Base-by-base conservation (phyloP, 2,329 filamentous ascomycete species). In the Diaporthe eres region DNA sequence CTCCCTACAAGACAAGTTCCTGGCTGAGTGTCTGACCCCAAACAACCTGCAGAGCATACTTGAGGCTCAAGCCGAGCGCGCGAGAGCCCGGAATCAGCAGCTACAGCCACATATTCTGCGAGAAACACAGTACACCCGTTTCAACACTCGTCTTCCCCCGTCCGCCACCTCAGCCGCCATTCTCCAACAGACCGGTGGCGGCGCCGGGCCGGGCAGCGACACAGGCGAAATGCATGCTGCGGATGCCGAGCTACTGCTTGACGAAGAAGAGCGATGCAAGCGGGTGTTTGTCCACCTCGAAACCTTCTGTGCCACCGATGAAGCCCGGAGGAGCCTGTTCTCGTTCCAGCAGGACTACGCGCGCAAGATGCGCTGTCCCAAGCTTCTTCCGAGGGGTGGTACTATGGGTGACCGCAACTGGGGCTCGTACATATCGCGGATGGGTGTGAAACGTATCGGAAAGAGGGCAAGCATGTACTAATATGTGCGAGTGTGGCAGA, bases 1-100 rank as follows among this genome's bases (percentile, higher is more conserved):
- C 70, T 83, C 89, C 2, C 82, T 92, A 0, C 85, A 89, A 70
- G 91, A 93, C 82, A 87, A 85, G n/a, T 86, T 88, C 77, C 85
- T 85, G 72, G 86, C 83, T 75, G 87, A 89, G 77, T 79, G 79
- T 3, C 78, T 82, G 1, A 77, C 74, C n/a, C 61, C 76, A 0
- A 61, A 76, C 12, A 79, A 78, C 19, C 78, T 82, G n/a, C 68
- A 77, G 17, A 72, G 74, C 12, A 51, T 81, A n/a, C 74, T 79
- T 44, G 71, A 78, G 25, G 77, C 78, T 1, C 78, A 80, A 6
- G 39, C 76, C 0, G 51, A 34, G 22, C 28, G 55, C n/a, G 44
- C 65, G 25, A 53, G 55, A 5, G 42, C 51, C n/a, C 31, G 44
- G 6, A 77, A 58, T 47, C 55, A 61, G 22, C 63, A 61, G 58